Percentiles rank a stretch among this genome's conserved stretches.
These are phyloP conservation scores for Endoconidiophora polonica DNA, from an alignment of 2,329 filamentous ascomycete genomes.

Conservation along the genomic window DNA sequence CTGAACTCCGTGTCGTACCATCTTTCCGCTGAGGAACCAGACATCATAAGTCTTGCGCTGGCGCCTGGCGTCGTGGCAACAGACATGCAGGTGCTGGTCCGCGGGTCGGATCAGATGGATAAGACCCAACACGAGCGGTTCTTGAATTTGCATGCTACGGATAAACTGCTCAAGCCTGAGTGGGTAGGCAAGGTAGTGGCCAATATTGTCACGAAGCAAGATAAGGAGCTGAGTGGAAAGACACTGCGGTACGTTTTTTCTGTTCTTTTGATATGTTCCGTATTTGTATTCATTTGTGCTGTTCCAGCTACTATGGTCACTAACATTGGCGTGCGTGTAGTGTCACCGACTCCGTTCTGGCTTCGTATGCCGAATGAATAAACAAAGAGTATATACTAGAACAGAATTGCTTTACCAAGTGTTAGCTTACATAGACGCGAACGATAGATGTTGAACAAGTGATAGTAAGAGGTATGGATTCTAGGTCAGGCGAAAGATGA, in stretches of 20 bases:
- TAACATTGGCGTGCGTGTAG: conserved; percentile 5
- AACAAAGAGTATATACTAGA: conserved; percentile 17
- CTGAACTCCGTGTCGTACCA: conserved; percentile 64
- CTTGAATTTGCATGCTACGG: conserved; percentile 48
- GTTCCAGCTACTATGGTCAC: not conserved
- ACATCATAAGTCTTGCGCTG: conserved; percentile 55
- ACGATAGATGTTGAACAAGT: not conserved
- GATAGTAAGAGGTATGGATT: not conserved
- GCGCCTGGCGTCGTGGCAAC: conserved; percentile 74
- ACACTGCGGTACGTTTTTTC: conserved; percentile 46
- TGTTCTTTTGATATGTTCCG: not conserved
- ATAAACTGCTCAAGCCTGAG: conserved; percentile 61
- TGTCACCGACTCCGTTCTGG: conserved; percentile 25
- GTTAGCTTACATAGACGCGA: not conserved
- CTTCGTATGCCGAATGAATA: conserved; percentile 24
- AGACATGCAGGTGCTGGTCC: conserved; percentile 72
- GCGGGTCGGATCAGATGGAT: conserved; percentile 41
- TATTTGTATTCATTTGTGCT: too few species aligned
- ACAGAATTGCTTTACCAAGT: conserved; percentile 6
- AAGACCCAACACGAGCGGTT: conserved; percentile 49
- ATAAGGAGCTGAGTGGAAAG: conserved; percentile 54
- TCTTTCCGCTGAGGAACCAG: conserved; percentile 58
- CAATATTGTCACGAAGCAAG: conserved; percentile 49
- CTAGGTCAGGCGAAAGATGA: conserved; percentile 13
- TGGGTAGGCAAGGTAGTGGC: conserved; percentile 79